Percentiles rank a stretch among this genome's conserved stretches.
These are phyloP conservation scores for Ceratocystiopsis minuta DNA, from an alignment of 2,329 filamentous ascomycete genomes.

Conservation along the genomic window DNA sequence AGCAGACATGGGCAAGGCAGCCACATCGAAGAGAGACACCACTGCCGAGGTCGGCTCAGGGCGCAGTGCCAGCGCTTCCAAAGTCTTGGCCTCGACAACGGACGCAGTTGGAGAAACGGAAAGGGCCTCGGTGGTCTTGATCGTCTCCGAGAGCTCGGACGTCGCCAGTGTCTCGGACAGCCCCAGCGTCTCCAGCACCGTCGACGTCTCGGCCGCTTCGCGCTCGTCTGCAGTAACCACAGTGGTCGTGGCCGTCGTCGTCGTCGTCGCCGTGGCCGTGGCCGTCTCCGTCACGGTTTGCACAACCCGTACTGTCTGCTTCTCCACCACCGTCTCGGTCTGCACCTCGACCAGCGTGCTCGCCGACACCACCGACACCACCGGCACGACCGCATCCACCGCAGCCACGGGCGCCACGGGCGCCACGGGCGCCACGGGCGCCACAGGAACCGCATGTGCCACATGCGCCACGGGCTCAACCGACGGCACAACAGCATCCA, in stretches of 20 bases:
- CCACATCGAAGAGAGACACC: no score
- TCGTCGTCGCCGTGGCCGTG: constrained; percentile 11
- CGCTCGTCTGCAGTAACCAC: no score
- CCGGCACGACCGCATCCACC: background rate
- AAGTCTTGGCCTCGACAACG: no score
- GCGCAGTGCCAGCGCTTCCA: no score
- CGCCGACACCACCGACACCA: background rate
- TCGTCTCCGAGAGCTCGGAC: background rate
- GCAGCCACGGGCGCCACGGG: constrained; percentile 6
- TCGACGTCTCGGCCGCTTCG: background rate
- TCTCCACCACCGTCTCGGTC: constrained; percentile 9
- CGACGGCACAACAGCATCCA: background rate
- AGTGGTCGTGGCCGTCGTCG: constrained; percentile 2
- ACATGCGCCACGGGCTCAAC: background rate
- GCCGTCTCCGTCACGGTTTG: constrained; percentile 13
- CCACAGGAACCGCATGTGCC: background rate
- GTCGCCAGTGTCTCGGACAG: background rate
- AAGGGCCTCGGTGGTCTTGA: background rate
- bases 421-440: constrained; percentile 2
- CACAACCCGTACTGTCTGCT: constrained; percentile 10
- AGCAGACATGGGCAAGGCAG: no score
- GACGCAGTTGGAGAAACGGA: background rate
- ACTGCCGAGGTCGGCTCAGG: no score
- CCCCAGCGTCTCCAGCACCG: background rate
- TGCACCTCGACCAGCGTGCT: background rate